Conservation (phyloP, 176 grass and related monocot genomes). For the Ensete ventricosum region DNA sequence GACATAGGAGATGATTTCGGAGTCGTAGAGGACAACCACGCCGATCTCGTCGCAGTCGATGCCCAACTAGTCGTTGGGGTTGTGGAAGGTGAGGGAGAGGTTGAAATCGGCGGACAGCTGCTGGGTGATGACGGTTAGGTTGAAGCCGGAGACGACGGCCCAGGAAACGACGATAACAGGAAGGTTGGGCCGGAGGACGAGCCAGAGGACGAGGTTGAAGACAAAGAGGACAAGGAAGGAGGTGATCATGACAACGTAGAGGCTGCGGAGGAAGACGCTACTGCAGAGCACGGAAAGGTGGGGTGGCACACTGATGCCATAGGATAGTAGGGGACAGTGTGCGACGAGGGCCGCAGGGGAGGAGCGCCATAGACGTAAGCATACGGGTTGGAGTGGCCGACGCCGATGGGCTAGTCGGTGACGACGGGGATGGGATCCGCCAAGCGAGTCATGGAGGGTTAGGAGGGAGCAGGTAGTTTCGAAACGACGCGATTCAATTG, state of each 20-base stretch:
- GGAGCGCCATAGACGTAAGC: conserved; percentile 16
- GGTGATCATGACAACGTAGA: conserved; percentile 40
- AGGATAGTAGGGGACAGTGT: conserved; percentile 13
- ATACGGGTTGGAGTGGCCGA: background rate
- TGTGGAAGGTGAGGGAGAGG: conserved; percentile 36
- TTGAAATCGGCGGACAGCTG: conserved; percentile 50
- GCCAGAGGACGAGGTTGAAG: conserved; percentile 61
- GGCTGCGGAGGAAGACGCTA: conserved; percentile 38
- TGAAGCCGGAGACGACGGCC: conserved; percentile 39
- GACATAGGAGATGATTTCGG: conserved; percentile 37
- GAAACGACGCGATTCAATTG: conserved; percentile 20
- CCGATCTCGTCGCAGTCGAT: conserved; percentile 37
- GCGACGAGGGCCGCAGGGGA: conserved; percentile 1
- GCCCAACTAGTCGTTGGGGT: conserved; percentile 64
- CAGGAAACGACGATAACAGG: conserved; percentile 51
- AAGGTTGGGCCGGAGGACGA: conserved; percentile 51
- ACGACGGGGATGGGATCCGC: conserved; percentile 33
- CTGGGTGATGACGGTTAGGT: conserved; percentile 27
- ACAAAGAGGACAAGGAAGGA: conserved; percentile 53
- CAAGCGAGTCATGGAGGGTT: conserved; percentile 20
- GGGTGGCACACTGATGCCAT: background rate
- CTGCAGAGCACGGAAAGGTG: background rate
- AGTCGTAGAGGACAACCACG: conserved; percentile 33
- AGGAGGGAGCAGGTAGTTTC: conserved; percentile 7
- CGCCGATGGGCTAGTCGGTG: conserved; percentile 50